phyloP scores from a whole-genome alignment of 2,329 filamentous ascomycete genomes.

The Hypoxylon sp. region DNA sequence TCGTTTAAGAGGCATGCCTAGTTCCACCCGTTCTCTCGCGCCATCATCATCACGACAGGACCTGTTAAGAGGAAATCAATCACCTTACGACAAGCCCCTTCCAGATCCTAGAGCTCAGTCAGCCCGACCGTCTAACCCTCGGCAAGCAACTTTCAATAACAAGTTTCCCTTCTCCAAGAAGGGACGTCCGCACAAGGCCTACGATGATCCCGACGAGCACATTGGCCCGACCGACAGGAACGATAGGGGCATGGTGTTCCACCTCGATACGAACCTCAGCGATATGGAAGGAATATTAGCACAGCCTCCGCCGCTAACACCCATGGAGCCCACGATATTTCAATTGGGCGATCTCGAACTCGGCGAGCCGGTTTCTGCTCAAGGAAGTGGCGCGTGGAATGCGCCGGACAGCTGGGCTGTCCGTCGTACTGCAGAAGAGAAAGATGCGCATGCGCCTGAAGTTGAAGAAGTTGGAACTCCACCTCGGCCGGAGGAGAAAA shows the following conservation, averaged over 20 bases:
- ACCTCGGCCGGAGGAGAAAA: constrained; percentile 79
- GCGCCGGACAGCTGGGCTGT: constrained; percentile 98
- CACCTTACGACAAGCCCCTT: constrained; percentile 55
- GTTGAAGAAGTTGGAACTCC: constrained; percentile 76
- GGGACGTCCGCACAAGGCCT: constrained; percentile 58
- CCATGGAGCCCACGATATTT: constrained; percentile 71
- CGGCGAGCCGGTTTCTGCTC: constrained; percentile 48
- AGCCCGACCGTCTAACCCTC: constrained; percentile 48
- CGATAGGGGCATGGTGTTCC: constrained; percentile 73
- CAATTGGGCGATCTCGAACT: constrained; percentile 45
- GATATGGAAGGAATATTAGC: constrained; percentile 93
- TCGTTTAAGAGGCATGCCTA: constrained; percentile 62
- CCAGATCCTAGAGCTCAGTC: constrained; percentile 47
- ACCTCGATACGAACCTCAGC: constrained; percentile 87
- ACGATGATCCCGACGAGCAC: constrained; percentile 69
- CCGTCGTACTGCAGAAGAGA: constrained; percentile 77
- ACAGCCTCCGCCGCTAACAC: constrained; percentile 76
- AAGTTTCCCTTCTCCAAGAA: constrained; percentile 73
- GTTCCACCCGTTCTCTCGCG: constrained; percentile 66
- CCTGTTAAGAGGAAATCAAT: constrained; percentile 56
- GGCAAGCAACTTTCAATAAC: constrained; percentile 70
- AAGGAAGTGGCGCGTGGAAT: constrained; percentile 78
- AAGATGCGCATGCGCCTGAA: constrained; percentile 67
- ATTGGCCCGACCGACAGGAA: constrained; percentile 71
- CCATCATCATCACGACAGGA: constrained; percentile 64